phyloP scores from a whole-genome alignment of 1,139 yeast species.

The Arxiozyma slooffiae region DNA sequence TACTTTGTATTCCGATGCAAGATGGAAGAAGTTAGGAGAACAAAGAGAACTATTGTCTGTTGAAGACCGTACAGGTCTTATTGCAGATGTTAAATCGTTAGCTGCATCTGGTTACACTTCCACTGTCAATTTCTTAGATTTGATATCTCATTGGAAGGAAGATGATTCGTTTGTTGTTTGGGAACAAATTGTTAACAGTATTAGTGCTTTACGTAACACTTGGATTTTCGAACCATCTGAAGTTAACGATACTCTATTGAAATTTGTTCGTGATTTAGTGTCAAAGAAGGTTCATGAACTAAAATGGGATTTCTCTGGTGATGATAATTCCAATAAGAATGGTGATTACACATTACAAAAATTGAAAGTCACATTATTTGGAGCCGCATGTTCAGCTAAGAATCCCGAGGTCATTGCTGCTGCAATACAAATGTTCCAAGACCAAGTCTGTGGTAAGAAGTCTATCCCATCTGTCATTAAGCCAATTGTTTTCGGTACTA shows the following conservation, averaged over 20 bases:
- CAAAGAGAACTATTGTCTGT: constrained; percentile 68
- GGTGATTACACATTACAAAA: constrained; percentile 50
- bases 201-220: constrained; percentile 49
- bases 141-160: constrained; percentile 57
- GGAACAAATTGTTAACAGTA: constrained; percentile 54
- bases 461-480: constrained; percentile 79
- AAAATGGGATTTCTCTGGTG: constrained; percentile 59
- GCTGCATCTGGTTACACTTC: constrained; percentile 64
- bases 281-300: constrained; percentile 46
- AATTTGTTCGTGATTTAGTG: constrained; percentile 52
- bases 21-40: constrained; percentile 64
- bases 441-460: constrained; percentile 51
- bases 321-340: constrained; percentile 33
- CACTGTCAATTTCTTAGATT: constrained; percentile 53
- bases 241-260: constrained; percentile 46
- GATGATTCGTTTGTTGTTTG: constrained; percentile 72
- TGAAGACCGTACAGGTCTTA: constrained; percentile 78
- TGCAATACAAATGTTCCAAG: constrained; percentile 48
- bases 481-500: constrained; percentile 55
- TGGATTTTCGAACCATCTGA: constrained; percentile 60
- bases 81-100: constrained; percentile 71
- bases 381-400: constrained; percentile 54
- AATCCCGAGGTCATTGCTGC: constrained; percentile 46
- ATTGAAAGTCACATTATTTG: constrained; percentile 64
- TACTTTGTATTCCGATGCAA: constrained; percentile 62